Evolutionary conservation across 2,329 filamentous ascomycete genomes (phyloP), one percentile per base, ranked within the genome.

Genomic region (Pseudocercospora fijiensis): DNA sequence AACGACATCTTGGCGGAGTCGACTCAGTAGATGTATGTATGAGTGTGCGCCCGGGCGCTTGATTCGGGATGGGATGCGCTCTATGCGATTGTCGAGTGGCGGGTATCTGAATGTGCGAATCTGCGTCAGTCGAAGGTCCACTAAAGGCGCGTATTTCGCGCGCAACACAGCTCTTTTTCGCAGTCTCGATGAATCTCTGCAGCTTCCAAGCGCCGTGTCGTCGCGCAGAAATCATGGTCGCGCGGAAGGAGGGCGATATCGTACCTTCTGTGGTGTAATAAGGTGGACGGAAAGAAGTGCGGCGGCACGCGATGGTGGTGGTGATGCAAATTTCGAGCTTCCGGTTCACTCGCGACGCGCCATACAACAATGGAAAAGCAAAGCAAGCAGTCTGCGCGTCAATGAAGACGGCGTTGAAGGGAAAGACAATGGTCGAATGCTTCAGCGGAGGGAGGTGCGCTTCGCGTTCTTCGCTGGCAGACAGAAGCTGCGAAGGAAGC

Each of bases 31-130:
- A 24, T 18, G 22, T 47, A 16, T 37, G 22, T 28, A 13, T 8
- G 55, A 63, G 37, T 55, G 45, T 57, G 68, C 69, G 69, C 76
- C 58, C 73, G 79, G 52, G 78, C 81, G 67, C 68, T 66, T 66
- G 33, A 52, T 33, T 53, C 24, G n/a, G n/a, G 18, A 41, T 43
- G n/a, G 16, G 30, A 27, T 45, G 30, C 53, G 53, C 58, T 58
- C 62, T 64, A 60, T 64, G 30, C 55, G 4, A 33, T n/a, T 2
- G 4, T 57, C 55, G 55, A 57, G 55, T 58, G 53, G 53, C 57
- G 57, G 33, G 41, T 26, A 47, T 58, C 57, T 58, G 57, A 47
- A 58, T 47, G 57, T 58, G 20, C 20, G 43, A 58, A 47, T 58
- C 11, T 11, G 26, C 41, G 57, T 58, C 53, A 56, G 57, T 51